phyloP scores from a whole-genome alignment of 2,329 filamentous ascomycete genomes.

The Arthroderma sp. region DNA sequence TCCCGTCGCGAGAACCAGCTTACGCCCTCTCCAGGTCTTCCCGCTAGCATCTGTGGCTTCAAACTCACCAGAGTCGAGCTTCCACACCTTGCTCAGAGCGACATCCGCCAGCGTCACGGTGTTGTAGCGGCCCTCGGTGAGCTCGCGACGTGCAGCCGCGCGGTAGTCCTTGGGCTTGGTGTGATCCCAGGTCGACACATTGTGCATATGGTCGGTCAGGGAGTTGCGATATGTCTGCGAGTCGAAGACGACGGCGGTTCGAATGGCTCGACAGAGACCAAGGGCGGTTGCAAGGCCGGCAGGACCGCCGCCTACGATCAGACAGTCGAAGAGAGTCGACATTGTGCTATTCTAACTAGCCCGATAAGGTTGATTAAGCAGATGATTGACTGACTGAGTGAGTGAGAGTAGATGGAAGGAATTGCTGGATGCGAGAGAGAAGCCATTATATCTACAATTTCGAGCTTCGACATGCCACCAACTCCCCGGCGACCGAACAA shows the following conservation, averaged over 20 bases:
- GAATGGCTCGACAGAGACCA: slow-evolving; percentile 29
- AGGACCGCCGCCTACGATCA: slow-evolving; percentile 25
- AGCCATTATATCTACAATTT: not conserved
- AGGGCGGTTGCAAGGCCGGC: slow-evolving; percentile 25
- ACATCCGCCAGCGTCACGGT: slow-evolving; percentile 21
- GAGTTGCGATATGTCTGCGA: slow-evolving; percentile 35
- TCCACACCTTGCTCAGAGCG: slow-evolving; percentile 6
- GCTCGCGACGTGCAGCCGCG: slow-evolving; percentile 24
- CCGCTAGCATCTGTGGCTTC: slow-evolving; percentile 34
- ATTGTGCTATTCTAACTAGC: not conserved
- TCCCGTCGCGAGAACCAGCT: slow-evolving; percentile 46
- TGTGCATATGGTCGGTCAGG: slow-evolving; percentile 37
- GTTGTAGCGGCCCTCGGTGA: slow-evolving; percentile 26
- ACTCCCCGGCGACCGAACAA: not conserved
- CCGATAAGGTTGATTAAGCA: too few species aligned
- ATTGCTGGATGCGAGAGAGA: too few species aligned
- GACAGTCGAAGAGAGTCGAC: slow-evolving; percentile 11
- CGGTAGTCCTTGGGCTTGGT: slow-evolving; percentile 24
- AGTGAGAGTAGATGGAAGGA: not conserved
- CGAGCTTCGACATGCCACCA: not conserved
- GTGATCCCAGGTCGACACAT: slow-evolving; percentile 30
- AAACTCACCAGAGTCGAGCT: slow-evolving; percentile 22
- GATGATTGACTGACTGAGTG: not conserved
- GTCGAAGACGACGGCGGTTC: slow-evolving; percentile 36
- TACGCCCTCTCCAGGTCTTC: slow-evolving; percentile 37